phyloP scores from a whole-genome alignment of 2,329 filamentous ascomycete species.

The Scedosporium aurantiacum region DNA sequence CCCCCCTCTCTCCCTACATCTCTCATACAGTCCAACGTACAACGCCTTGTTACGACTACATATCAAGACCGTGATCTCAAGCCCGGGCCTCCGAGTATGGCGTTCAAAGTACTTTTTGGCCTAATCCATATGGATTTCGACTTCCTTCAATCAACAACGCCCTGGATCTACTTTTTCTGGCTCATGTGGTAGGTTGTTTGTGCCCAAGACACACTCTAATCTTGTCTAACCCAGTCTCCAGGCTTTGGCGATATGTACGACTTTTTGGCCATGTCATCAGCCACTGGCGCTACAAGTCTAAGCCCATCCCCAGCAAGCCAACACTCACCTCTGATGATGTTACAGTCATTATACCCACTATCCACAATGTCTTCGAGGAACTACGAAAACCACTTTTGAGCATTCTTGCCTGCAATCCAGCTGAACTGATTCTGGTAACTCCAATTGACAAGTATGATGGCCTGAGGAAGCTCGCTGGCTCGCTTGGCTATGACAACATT shows the following conservation, averaged over 20 bases:
- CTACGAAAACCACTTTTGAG: slow-evolving; percentile 71
- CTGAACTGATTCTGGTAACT: slow-evolving; percentile 74
- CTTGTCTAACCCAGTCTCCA: slow-evolving; percentile 24
- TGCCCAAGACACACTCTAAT: background rate
- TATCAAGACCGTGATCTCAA: background rate
- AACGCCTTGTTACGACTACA: background rate
- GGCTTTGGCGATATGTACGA: slow-evolving; percentile 79
- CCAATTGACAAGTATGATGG: slow-evolving; percentile 67
- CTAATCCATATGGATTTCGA: slow-evolving; percentile 16
- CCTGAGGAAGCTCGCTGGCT: slow-evolving; percentile 55
- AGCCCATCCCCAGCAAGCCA: slow-evolving; percentile 72
- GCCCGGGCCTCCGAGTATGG: background rate
- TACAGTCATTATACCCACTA: slow-evolving; percentile 87
- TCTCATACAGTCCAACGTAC: too few species aligned
- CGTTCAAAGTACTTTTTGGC: slow-evolving; percentile 11
- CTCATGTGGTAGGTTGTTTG: slow-evolving; percentile 33
- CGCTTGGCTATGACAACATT: slow-evolving; percentile 49
- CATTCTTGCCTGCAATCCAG: slow-evolving; percentile 58
- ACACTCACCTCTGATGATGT: slow-evolving; percentile 72
- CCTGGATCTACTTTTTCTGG: slow-evolving; percentile 34
- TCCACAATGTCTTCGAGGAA: slow-evolving; percentile 77
- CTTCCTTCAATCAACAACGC: slow-evolving; percentile 31
- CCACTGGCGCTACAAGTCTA: slow-evolving; percentile 79
- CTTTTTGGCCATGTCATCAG: slow-evolving; percentile 75
- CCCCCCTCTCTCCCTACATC: too few species aligned